A percentile compares a stretch with the other conserved stretches of the same genome.
Conservation (phyloP, 495 filamentous ascomycete species). For the Antarctomyces pellizariae region DNA sequence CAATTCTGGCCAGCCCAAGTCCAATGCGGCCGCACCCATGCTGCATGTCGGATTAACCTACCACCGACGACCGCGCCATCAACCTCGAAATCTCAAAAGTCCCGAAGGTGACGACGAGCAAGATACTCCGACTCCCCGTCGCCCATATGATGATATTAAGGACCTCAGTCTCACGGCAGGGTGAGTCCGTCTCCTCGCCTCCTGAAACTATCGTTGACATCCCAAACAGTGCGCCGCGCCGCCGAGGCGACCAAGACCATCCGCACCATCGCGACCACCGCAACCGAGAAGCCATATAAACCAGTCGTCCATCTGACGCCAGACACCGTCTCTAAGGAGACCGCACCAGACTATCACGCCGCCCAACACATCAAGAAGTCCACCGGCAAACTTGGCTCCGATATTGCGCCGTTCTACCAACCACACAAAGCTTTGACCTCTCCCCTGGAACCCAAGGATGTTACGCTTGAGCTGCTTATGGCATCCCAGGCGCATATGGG, state of each 20-base stretch:
- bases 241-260: conserved; percentile 15
- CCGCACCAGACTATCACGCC: conserved; percentile 2
- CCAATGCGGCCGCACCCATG: no score
- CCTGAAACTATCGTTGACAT: not conserved
- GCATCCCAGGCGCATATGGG: conserved; percentile 81
- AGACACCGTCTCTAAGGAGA: conserved; percentile 5
- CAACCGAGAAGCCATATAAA: conserved; percentile 4
- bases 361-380: conserved; percentile 7
- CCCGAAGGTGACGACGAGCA: no score
- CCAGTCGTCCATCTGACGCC: conserved; percentile 5
- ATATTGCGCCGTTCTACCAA: conserved; percentile 32
- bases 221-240: conserved; percentile 13
- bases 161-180: conserved; percentile 24
- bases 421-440: conserved; percentile 40
- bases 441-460: conserved; percentile 52
- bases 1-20: no score
- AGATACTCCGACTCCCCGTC: no score
- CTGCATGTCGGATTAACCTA: no score
- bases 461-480: conserved; percentile 80
- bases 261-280: conserved; percentile 9
- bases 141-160: conserved; percentile 36
- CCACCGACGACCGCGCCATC: no score
- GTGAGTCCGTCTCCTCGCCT: conserved; percentile 11
- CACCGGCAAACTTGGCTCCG: conserved; percentile 27
- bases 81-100: no score